Conservation (phyloP, 768 basidiomycete species). For the Cyclocybe aegerita region DNA sequence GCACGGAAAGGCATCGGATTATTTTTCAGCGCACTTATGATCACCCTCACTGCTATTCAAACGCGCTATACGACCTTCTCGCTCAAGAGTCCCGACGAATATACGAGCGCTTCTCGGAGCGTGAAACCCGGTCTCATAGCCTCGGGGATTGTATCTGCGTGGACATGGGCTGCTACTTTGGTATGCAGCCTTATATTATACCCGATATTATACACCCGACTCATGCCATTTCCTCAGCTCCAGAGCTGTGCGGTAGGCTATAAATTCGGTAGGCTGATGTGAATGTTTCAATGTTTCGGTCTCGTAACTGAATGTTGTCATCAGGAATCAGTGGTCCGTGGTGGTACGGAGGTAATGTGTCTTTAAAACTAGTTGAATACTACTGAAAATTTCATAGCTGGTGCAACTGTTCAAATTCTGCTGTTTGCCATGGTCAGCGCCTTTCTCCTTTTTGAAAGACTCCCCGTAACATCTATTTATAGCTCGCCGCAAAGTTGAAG, state of each 20-base stretch:
- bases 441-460: not conserved
- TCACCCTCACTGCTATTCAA: constrained; percentile 76
- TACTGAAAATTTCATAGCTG: constrained; percentile 35
- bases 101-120: constrained; percentile 77
- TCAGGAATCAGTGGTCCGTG: constrained; percentile 74
- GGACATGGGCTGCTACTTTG: constrained; percentile 87
- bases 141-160: constrained; percentile 88
- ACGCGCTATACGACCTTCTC: constrained; percentile 82
- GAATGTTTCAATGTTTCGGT: no score
- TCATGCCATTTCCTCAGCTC: constrained; percentile 31
- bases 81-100: constrained; percentile 79
- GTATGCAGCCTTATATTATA: constrained; percentile 29
- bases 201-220: no score
- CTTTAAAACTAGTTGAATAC: not conserved
- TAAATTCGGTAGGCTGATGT: constrained; percentile 48
- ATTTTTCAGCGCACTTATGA: constrained; percentile 84
- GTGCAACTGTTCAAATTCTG: constrained; percentile 85
- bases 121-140: constrained; percentile 93
- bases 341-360: constrained; percentile 68
- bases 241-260: constrained; percentile 87
- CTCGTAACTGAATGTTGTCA: no score
- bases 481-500: constrained; percentile 91
- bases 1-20: constrained; percentile 71
- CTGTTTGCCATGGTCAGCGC: constrained; percentile 75
- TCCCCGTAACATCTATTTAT: constrained; percentile 3